A percentile compares a stretch with the other conserved stretches of the same genome.
These are phyloP conservation scores for Vanrija sp. DNA, from an alignment of 1,284 basidiomycete species.

Conservation along the genomic window DNA sequence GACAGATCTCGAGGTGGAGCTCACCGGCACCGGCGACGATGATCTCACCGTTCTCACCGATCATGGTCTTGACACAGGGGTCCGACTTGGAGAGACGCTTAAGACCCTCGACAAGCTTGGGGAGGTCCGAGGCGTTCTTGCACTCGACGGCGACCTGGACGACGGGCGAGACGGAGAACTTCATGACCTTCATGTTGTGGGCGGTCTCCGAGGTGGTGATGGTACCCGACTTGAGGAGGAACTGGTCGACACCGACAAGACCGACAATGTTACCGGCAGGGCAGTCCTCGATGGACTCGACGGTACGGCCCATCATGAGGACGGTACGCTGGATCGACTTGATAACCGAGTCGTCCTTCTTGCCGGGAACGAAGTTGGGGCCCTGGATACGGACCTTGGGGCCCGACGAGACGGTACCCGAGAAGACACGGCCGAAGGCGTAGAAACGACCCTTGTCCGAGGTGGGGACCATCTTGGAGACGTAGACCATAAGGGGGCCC, in stretches of 20 bases:
- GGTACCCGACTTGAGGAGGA: conserved; percentile 98
- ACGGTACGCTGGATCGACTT: conserved; percentile 99
- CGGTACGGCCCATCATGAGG: conserved; percentile 99
- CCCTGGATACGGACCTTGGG: conserved; percentile 99
- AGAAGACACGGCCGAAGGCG: conserved; percentile 99
- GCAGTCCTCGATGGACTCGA: conserved; percentile 99
- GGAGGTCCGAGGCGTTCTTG: conserved; percentile 98
- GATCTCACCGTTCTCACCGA: conserved; percentile 90
- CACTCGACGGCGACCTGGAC: conserved; percentile 99
- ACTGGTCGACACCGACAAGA: conserved; percentile 99
- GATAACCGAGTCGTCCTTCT: conserved; percentile 98
- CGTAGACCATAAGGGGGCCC: conserved; percentile 94
- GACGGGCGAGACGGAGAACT: conserved; percentile 99
- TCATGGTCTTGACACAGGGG: conserved; percentile 97
- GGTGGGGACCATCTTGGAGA: conserved; percentile 99
- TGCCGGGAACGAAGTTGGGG: conserved; percentile 96
- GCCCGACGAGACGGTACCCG: conserved; percentile 92
- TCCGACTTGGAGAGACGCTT: conserved; percentile 99
- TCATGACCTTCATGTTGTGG: conserved; percentile 99
- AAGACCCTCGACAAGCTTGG: conserved; percentile 99
- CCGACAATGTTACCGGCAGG: conserved; percentile 98
- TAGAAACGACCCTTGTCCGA: conserved; percentile 99
- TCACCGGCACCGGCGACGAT: conserved; percentile 99
- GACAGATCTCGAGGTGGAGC: conserved; percentile 97
- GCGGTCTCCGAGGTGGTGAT: conserved; percentile 97